Conservation (phyloP, 108 stramenopile species). For the Cyclotella cryptica region DNA sequence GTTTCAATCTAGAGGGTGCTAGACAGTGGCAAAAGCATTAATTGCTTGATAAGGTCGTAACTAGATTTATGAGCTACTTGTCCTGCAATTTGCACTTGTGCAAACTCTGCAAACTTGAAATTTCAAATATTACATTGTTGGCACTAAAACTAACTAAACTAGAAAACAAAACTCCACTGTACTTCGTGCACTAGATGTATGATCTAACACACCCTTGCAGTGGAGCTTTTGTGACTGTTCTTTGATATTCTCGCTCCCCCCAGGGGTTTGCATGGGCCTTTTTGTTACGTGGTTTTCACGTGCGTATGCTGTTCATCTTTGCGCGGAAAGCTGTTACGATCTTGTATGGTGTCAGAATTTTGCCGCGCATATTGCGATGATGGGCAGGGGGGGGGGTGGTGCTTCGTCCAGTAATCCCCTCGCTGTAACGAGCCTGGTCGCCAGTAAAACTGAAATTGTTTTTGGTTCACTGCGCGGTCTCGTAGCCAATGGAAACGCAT, state of each 20-base stretch:
- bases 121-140: no score
- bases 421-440: neutral
- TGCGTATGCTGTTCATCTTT: neutral
- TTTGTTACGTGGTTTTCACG: neutral
- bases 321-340: neutral
- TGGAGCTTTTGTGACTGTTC: constrained; percentile 3
- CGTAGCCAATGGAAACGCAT: constrained; percentile 24
- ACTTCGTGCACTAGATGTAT: no score
- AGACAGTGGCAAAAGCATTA: no score
- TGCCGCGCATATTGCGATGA: constrained; percentile 15
- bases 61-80: no score
- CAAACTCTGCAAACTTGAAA: no score
- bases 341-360: constrained; percentile 14
- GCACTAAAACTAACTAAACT: no score
- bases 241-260: no score
- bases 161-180: no score
- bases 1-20: no score
- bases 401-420: constrained; percentile 21
- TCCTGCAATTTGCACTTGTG: no score
- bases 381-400: constrained; percentile 15
- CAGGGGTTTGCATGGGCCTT: neutral
- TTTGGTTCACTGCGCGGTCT: constrained; percentile 11
- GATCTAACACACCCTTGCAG: constrained; percentile 6
- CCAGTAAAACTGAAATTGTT: constrained; percentile 23
- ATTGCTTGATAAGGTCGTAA: no score